These are phyloP conservation scores for Lumnitzera littorea DNA, from an alignment of 345 rosid genomes.

Conservation along the genomic window DNA sequence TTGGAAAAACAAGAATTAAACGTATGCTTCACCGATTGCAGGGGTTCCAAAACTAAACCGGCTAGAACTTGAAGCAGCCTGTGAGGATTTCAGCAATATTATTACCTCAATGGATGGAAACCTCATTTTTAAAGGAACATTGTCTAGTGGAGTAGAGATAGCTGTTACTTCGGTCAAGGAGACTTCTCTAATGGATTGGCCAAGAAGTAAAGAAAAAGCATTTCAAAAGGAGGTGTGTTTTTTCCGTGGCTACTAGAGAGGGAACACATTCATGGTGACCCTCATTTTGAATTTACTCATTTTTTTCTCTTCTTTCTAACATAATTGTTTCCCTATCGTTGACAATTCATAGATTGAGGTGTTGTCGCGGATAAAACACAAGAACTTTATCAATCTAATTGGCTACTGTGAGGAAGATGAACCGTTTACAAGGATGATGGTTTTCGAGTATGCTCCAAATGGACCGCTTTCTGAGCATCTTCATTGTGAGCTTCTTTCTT, in stretches of 20 bases:
- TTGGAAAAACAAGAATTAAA: neutral
- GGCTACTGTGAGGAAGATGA: constrained; percentile 84
- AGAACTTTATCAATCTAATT: constrained; percentile 86
- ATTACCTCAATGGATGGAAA: constrained; percentile 48
- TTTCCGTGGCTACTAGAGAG: too few relatives aligned
- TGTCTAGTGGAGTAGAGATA: constrained; percentile 96
- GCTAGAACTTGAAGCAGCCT: constrained; percentile 83
- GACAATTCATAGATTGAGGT: constrained; percentile 45
- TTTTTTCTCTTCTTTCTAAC: neutral
- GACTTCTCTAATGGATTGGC: constrained; percentile 58
- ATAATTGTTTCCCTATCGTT: constrained; percentile 9
- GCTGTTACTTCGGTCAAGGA: constrained; percentile 56
- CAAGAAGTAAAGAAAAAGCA: constrained; percentile 50
- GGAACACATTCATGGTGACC: too few relatives aligned
- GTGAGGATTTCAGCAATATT: constrained; percentile 98
- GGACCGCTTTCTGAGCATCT: constrained; percentile 83
- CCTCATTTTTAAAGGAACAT: constrained; percentile 80
- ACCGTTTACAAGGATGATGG: constrained; percentile 96
- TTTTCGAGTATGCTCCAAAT: constrained; percentile 95
- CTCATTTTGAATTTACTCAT: too few relatives aligned
- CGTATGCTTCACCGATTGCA: constrained; percentile 11
- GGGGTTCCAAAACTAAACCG: constrained; percentile 95
- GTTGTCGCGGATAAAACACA: constrained; percentile 77
- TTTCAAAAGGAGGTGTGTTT: constrained; percentile 59
- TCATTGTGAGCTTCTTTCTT: constrained; percentile 40